Base-by-base conservation (phyloP, 2,329 filamentous ascomycete genomes). In the Rutstroemia sp. region DNA sequence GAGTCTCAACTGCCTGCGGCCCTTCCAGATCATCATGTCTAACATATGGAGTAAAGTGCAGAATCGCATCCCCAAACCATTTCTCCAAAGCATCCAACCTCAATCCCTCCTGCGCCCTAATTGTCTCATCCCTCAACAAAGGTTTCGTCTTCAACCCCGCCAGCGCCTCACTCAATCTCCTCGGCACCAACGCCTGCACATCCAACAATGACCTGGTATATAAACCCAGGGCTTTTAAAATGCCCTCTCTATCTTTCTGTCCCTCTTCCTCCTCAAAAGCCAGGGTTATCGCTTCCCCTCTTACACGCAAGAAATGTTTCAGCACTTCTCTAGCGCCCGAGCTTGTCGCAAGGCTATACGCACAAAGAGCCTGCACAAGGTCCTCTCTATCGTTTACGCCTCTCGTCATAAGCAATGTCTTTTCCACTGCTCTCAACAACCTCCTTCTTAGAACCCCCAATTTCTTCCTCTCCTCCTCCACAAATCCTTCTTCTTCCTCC, bases 41-140 rank as follows among this genome's bases (percentile, higher is more conserved):
- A 38, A 95, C 88, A 74, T 90, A 96, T 0, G 92, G 92, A 0
- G 85, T 92, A 68, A 95, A 96, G 62, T 87, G 87, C 48, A 82
- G 82, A 44, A 96, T 88, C 59, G 95, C 90, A 7, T 91, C 84
- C 18, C 87, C 80, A 60, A 94, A 88, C 88, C 91, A 95, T 19
- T 79, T 79, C 61, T 86, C 83, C 65, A 90, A 84, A 9, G 94
- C 73, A 66, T 96, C 90, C 25, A 96, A 74, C 38, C 88, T 82
- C 12, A 96, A 73, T 16, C 86, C 86, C 61, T 88, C 82, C 1
- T 94, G 71, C 1, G 74, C 72, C 54, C 79, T 78, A 18, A 96
- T 74, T 1, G 84, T 78, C 1, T 78, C 71, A 67, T 95, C 88
- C n/a, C 82, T 81, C 3, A 96, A 73, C 12, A 97, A 75, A 0